phyloP scores from a whole-genome alignment of 2,329 filamentous ascomycete species.

The Herpotrichia juniperi region DNA sequence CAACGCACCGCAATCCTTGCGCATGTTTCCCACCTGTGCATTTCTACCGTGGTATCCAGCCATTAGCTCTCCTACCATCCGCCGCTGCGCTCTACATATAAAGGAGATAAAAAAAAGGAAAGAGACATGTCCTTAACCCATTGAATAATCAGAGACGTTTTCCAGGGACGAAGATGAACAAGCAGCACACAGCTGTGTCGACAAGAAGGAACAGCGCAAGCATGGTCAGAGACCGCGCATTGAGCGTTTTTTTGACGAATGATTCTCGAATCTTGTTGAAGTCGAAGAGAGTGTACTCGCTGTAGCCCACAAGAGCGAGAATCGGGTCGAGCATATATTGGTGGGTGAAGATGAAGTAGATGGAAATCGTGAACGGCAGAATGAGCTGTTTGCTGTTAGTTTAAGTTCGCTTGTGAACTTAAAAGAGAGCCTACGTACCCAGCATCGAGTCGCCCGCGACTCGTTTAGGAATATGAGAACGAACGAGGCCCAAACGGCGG shows the following conservation, averaged over 20 bases:
- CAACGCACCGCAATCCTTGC: not conserved
- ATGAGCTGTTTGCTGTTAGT: constrained; percentile 64
- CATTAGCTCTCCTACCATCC: not conserved
- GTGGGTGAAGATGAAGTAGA: constrained; percentile 77
- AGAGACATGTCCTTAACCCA: not conserved
- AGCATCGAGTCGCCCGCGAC: constrained; percentile 75
- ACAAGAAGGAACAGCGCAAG: constrained; percentile 76
- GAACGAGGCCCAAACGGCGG: constrained; percentile 92
- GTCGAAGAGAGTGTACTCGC: constrained; percentile 95
- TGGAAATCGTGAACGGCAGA: constrained; percentile 87
- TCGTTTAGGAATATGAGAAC: constrained; percentile 89
- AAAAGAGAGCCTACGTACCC: constrained; percentile 65
- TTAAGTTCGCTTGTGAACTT: not conserved
- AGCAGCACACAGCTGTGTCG: constrained; percentile 79
- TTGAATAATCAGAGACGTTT: constrained; percentile 66
- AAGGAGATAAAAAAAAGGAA: constrained; percentile 9
- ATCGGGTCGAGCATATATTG: constrained; percentile 95
- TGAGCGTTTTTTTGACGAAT: constrained; percentile 85
- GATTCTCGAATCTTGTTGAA: constrained; percentile 88
- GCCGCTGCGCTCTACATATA: constrained; percentile 7
- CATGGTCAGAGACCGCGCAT: constrained; percentile 82
- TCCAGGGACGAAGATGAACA: constrained; percentile 95
- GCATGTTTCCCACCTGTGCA: not conserved
- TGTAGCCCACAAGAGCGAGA: constrained; percentile 85
- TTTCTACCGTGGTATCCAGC: not conserved